Evolutionary conservation across 768 basidiomycete genomes (phyloP).

Genomic region (Macrolepiota dolichaula): DNA sequence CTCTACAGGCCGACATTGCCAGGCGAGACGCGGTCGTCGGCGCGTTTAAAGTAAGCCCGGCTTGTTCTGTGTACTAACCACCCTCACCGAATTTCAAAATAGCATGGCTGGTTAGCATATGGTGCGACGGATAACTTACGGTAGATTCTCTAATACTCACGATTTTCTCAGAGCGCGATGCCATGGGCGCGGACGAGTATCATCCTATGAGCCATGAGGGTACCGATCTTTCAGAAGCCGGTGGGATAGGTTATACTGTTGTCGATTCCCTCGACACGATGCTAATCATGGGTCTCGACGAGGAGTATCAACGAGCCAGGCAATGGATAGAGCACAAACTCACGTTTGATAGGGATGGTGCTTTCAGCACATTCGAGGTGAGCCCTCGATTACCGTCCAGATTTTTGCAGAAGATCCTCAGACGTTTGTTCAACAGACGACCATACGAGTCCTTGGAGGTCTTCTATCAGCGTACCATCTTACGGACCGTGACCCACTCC

Average conservation of each 20-base stretch:
- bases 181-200: conserved; percentile 91
- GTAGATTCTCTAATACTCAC: background rate
- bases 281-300: conserved; percentile 77
- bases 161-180: conserved; percentile 66
- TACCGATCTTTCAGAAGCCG: conserved; percentile 72
- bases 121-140: conserved; percentile 38
- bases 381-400: conserved; percentile 15
- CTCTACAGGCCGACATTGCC: conserved; percentile 48
- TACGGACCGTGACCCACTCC: conserved; percentile 62
- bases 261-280: conserved; percentile 87
- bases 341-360: conserved; percentile 71
- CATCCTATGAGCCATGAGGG: conserved; percentile 78
- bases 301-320: conserved; percentile 76
- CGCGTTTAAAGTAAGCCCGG: conserved; percentile 68
- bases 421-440: conserved; percentile 52
- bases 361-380: conserved; percentile 91
- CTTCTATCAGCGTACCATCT: conserved; percentile 85
- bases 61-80: background rate
- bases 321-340: conserved; percentile 72
- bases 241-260: conserved; percentile 87
- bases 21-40: conserved; percentile 70
- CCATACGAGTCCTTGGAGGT: conserved; percentile 89
- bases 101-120: conserved; percentile 88
- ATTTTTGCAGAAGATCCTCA: background rate
- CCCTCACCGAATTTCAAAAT: conserved; percentile 5